phyloP scores from a whole-genome alignment of 2,329 filamentous ascomycete species.

The Ophioceras dolichostomum region DNA sequence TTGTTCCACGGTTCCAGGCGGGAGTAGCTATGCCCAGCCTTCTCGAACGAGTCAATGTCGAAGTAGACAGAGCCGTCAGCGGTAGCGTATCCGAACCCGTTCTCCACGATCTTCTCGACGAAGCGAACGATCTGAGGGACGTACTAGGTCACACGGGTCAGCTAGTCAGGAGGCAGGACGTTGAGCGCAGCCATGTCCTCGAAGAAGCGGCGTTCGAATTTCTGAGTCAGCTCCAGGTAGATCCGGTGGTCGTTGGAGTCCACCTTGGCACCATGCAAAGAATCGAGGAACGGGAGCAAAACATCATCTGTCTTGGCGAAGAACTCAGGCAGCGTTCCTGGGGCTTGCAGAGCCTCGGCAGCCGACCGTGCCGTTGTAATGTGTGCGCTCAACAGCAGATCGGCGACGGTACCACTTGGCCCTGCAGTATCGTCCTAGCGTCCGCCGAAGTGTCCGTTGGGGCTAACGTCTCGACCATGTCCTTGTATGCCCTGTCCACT shows the following conservation, averaged over 20 bases:
- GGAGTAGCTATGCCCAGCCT: conserved; percentile 51
- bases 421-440: conserved; percentile 12
- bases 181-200: conserved; percentile 56
- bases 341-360: conserved; percentile 8
- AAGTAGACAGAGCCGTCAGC: conserved; percentile 59
- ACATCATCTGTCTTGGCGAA: conserved; percentile 49
- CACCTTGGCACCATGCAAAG: conserved; percentile 40
- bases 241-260: conserved; percentile 51
- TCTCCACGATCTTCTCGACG: conserved; percentile 52
- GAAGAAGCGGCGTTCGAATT: conserved; percentile 56
- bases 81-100: conserved; percentile 52
- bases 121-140: conserved; percentile 48
- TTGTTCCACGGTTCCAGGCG: conserved; percentile 60
- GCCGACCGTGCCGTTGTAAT: conserved; percentile 13
- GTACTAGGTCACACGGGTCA: conserved; percentile 59
- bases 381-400: conserved; percentile 9
- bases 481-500: conserved; percentile 9
- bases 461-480: background rate
- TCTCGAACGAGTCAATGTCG: conserved; percentile 57
- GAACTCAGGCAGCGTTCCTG: conserved; percentile 23
- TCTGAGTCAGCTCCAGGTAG: conserved; percentile 52
- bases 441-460: too few species aligned
- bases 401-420: conserved; percentile 13
- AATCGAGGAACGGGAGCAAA: conserved; percentile 52
- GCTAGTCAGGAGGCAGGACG: conserved; percentile 48